Evolutionary conservation across 1,284 basidiomycete species (phyloP).

Genomic region (Apiotrichum laibachii): DNA sequence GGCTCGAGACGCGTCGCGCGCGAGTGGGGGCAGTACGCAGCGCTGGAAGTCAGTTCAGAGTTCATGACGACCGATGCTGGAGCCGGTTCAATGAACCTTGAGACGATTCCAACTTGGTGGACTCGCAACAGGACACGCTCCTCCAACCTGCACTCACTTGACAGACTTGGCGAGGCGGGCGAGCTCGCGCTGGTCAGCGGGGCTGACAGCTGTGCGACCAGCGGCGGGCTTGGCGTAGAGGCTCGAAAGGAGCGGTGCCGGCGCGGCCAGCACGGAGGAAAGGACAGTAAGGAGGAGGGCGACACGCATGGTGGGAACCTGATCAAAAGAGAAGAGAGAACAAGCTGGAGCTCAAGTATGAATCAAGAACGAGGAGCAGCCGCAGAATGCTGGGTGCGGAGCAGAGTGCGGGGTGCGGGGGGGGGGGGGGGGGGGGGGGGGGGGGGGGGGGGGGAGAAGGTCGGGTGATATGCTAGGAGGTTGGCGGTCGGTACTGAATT

Average conservation of each 20-base stretch:
- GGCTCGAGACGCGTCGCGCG: background rate
- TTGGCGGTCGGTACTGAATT: too few relatives aligned
- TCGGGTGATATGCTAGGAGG: too few relatives aligned
- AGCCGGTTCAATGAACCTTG: too few relatives aligned
- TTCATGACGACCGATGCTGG: too few relatives aligned
- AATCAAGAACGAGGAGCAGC: too few relatives aligned
- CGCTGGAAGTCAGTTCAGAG: background rate
- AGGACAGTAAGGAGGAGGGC: slow-evolving; percentile 12
- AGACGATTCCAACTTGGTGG: too few relatives aligned
- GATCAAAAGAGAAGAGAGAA: too few relatives aligned
- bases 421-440: too few relatives aligned
- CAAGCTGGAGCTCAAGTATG: background rate
- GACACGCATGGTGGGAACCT: background rate
- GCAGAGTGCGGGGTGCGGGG: too few relatives aligned
- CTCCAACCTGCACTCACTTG: slow-evolving; percentile 25
- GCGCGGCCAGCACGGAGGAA: slow-evolving; percentile 8
- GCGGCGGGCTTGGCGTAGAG: slow-evolving; percentile 17
- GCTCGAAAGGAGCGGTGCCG: slow-evolving; percentile 26
- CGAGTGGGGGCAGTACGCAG: slow-evolving; percentile 9
- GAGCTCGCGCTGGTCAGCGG: slow-evolving; percentile 28
- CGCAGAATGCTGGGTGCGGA: too few relatives aligned
- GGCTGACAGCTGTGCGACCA: background rate
- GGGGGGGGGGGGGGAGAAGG: too few relatives aligned
- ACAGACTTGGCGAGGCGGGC: slow-evolving; percentile 25
- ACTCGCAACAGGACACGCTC: too few relatives aligned